Percentiles rank a stretch among this genome's conserved stretches.
These are phyloP conservation scores for Clarireedia homoeocarpa DNA, from an alignment of 2,329 filamentous ascomycete species.

Conservation along the genomic window DNA sequence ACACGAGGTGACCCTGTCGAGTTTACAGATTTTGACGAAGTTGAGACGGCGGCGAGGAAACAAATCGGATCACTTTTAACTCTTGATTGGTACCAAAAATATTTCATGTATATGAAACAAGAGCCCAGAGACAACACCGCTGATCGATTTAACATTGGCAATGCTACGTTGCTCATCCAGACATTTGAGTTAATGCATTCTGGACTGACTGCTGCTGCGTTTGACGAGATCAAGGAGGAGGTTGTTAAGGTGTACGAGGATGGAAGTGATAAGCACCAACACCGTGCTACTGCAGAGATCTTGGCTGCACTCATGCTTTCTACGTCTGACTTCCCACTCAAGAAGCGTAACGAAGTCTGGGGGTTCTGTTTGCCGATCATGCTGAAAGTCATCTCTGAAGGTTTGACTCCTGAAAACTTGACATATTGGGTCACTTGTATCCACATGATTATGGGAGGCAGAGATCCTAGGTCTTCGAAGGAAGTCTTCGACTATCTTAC, in stretches of 20 bases:
- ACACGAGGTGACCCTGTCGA: constrained; percentile 60
- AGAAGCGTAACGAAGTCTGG: constrained; percentile 74
- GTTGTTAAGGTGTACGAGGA: constrained; percentile 75
- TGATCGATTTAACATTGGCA: constrained; percentile 85
- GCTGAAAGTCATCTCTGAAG: constrained; percentile 78
- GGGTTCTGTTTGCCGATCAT: constrained; percentile 84
- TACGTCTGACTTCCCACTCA: constrained; percentile 67
- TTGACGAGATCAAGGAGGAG: constrained; percentile 82
- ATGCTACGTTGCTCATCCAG: constrained; percentile 79
- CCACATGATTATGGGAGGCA: constrained; percentile 78
- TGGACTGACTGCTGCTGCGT: constrained; percentile 66
- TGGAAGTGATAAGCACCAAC: constrained; percentile 94
- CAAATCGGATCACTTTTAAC: constrained; percentile 77
- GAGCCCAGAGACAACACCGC: constrained; percentile 76
- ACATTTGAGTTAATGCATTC: constrained; percentile 85
- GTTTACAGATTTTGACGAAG: constrained; percentile 68
- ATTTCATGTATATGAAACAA: constrained; percentile 92
- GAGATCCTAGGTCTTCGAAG: constrained; percentile 80
- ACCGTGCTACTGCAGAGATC: constrained; percentile 91
- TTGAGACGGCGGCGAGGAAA: constrained; percentile 64
- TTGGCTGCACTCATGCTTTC: constrained; percentile 77
- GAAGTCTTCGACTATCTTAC: constrained; percentile 78
- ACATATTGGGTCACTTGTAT: constrained; percentile 93
- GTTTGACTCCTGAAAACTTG: constrained; percentile 87
- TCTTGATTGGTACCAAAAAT: constrained; percentile 76